Evolutionary conservation across 139 green algal species (phyloP), one percentile per base, ranked within the genome.

Genomic region (Coelastrella sp.): DNA sequence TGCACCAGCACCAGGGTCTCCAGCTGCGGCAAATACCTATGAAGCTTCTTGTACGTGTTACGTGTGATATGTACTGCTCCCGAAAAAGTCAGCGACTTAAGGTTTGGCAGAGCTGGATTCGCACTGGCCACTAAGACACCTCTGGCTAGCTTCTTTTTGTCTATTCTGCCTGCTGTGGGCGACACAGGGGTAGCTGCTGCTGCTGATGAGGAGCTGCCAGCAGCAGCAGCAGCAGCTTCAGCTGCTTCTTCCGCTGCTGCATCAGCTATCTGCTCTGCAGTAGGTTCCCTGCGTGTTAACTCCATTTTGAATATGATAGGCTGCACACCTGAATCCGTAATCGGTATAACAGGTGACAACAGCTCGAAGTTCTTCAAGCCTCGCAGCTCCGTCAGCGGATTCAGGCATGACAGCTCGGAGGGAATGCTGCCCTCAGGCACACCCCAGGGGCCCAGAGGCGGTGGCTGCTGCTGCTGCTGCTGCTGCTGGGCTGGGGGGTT

Each of bases 361-460:
- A 88, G 68, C 56, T 88, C 83, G 57, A 88, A 80, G 20, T 56
- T 47, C 68, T 80, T 76, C 16, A 88, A 68, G 4, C 13, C 16
- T 3, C 23, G 14, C 54, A 88, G 20, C 68, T 88, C 83, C 11
- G 7, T 80, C 5, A 88, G 56, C 3, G 83, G 83, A 6, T 88
- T 57, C 68, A 88, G 68, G 83, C 83, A 88, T 61, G 4, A 80
- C 17, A 88, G 17, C 13, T 88, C 47, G 14, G 68, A 16, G 0
- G 83, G 83, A 11, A 88, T 17, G 10, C 60, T 16, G 16, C 82
- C 81, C 5, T 47, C 5, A 47, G 58, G 81, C 64, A 87, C 14
- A 20, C 82, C 82, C 82, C 82, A 79, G 22, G 82, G 82, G 4
- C 61, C 61, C 16, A 87, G 13, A 19, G n/a, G 8, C 17, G 60